A percentile compares a stretch with the other conserved stretches of the same genome.
Conservation (phyloP, 768 basidiomycete species). For the Amanita phalloides region DNA sequence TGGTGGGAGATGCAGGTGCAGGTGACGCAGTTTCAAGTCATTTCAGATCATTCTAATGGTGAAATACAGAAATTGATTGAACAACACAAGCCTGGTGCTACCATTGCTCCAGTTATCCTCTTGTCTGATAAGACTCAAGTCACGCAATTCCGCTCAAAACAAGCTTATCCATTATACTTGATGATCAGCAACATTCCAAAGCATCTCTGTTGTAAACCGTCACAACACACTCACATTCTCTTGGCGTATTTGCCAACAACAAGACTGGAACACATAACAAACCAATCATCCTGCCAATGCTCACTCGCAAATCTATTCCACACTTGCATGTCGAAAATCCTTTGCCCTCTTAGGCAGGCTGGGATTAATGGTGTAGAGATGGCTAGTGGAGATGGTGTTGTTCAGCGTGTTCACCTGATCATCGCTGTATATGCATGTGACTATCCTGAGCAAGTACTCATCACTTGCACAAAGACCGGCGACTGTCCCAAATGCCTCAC, state of each 20-base stretch:
- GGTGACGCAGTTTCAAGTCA: too few species aligned
- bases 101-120: constrained; percentile 10
- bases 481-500: constrained; percentile 19
- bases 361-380: constrained; percentile 8
- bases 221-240: constrained; percentile 7
- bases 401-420: constrained; percentile 23
- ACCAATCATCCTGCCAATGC: not conserved
- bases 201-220: constrained; percentile 24
- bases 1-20: not conserved
- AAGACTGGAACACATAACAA: not conserved
- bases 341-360: not conserved
- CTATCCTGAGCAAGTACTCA: constrained; percentile 34
- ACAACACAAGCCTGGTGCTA: constrained; percentile 18
- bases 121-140: constrained; percentile 35
- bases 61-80: constrained; percentile 10
- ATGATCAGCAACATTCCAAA: constrained; percentile 37
- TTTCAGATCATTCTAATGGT: too few species aligned
- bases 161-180: constrained; percentile 36
- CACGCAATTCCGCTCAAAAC: constrained; percentile 27
- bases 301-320: not conserved
- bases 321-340: not conserved
- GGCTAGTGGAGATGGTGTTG: constrained; percentile 22
- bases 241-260: not conserved
- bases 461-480: constrained; percentile 15
- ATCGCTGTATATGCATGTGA: constrained; percentile 28